These are phyloP conservation scores for Aspergillus affinis DNA, from an alignment of 495 filamentous ascomycete species.

Conservation along the genomic window DNA sequence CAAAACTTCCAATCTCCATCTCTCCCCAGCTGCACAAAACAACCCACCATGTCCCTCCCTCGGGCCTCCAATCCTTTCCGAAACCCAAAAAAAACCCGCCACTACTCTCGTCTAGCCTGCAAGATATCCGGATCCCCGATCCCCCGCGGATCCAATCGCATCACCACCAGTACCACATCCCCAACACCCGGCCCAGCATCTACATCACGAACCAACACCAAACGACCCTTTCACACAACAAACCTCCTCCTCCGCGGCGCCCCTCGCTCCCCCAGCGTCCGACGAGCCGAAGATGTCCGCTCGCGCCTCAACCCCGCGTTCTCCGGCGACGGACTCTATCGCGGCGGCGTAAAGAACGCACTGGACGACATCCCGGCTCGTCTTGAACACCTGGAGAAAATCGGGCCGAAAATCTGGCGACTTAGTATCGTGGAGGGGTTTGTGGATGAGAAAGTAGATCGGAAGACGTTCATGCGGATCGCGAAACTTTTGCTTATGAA, in stretches of 20 bases:
- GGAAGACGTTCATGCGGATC: constrained; percentile 21
- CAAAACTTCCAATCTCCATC: constrained; percentile 12
- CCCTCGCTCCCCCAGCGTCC: constrained; percentile 6
- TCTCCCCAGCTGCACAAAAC: background rate
- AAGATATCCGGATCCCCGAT: background rate
- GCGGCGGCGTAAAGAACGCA: background rate
- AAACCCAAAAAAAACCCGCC: background rate
- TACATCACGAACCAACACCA: constrained; percentile 6
- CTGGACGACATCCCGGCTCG: constrained; percentile 1
- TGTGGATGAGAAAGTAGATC: constrained; percentile 4
- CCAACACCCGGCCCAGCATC: constrained; percentile 1
- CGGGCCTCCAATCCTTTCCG: background rate
- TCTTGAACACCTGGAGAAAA: constrained; percentile 2
- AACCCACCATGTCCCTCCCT: constrained; percentile 11
- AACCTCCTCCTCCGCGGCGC: constrained; percentile 10
- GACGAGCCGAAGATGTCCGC: background rate
- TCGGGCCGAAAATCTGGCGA: background rate
- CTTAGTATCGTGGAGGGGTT: background rate
- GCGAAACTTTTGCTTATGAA: constrained; percentile 17
- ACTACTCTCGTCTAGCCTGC: background rate
- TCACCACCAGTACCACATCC: background rate
- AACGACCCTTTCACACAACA: constrained; percentile 24
- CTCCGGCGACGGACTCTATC: background rate
- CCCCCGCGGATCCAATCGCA: background rate
- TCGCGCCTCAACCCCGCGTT: background rate